These are phyloP conservation scores for Quercus parvula DNA, from an alignment of 306 rosid genomes.

Conservation along the genomic window DNA sequence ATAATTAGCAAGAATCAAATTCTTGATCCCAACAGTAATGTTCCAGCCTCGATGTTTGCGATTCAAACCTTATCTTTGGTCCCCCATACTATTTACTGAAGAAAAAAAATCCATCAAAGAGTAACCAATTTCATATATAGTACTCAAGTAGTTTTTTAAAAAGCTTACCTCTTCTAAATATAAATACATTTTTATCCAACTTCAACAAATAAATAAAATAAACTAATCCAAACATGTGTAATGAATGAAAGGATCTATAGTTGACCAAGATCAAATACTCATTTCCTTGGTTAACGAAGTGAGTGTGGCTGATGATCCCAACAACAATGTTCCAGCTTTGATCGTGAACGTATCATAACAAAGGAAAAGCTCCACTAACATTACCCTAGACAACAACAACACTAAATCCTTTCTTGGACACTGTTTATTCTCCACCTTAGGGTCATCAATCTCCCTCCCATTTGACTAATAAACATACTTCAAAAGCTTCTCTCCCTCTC, in stretches of 20 bases:
- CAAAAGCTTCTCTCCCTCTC: conserved; percentile 39
- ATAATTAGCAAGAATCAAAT: background rate
- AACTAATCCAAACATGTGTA: too few relatives aligned
- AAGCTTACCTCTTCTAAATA: too few relatives aligned
- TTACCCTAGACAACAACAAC: conserved; percentile 20
- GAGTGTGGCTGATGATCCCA: conserved; percentile 30
- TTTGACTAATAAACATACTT: conserved; percentile 48
- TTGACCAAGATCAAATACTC: background rate
- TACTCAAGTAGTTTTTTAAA: too few relatives aligned
- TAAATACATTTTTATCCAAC: too few relatives aligned
- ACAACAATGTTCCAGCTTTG: conserved; percentile 1
- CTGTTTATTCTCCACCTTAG: conserved; percentile 37
- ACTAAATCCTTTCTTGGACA: conserved; percentile 43
- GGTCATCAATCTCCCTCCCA: conserved; percentile 37
- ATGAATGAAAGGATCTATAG: background rate
- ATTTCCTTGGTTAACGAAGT: conserved; percentile 26
- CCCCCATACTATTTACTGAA: too few relatives aligned
- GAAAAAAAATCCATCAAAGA: too few relatives aligned
- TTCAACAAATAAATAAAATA: too few relatives aligned
- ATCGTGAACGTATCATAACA: conserved; percentile 34
- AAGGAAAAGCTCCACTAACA: conserved; percentile 38
- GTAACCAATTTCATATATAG: too few relatives aligned
- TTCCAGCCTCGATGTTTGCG: background rate
- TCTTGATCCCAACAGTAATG: background rate
- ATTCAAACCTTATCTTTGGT: too few relatives aligned